Conservation (phyloP, 2,329 filamentous ascomycete genomes). For the Pseudopyrenochaeta lycopersici region DNA sequence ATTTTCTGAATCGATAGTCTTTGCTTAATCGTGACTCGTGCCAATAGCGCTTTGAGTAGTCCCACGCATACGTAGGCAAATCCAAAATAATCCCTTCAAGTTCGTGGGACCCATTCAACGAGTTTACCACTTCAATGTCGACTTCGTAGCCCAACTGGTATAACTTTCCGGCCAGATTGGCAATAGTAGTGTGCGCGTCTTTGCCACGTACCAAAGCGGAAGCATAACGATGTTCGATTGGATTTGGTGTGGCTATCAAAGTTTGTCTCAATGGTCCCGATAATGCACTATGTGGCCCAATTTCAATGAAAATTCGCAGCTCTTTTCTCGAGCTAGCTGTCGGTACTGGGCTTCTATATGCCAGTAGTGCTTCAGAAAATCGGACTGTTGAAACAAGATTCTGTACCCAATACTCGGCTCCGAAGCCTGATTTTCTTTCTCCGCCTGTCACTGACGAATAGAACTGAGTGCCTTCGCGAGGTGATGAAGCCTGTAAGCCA, state of each 20-base stretch:
- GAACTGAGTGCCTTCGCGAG: too few species aligned
- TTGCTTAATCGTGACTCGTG: slow-evolving; percentile 14
- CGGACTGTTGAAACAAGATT: neutral
- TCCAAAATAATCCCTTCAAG: neutral
- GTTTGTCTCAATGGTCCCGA: neutral
- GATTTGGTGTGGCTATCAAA: neutral
- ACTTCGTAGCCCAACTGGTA: neutral
- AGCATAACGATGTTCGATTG: neutral
- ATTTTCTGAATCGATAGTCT: slow-evolving; percentile 8
- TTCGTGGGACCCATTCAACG: neutral
- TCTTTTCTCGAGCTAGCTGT: too few species aligned
- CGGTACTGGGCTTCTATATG: too few species aligned
- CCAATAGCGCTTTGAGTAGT: slow-evolving; percentile 37
- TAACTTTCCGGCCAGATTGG: neutral
- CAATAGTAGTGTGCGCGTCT: too few species aligned
- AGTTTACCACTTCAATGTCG: neutral
- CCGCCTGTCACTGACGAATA: neutral
- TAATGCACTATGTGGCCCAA: neutral
- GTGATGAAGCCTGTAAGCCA: neutral
- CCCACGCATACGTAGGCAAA: slow-evolving; percentile 40
- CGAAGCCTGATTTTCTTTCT: neutral
- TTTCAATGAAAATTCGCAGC: neutral
- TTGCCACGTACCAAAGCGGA: neutral
- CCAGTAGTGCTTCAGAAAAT: neutral
- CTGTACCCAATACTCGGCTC: neutral